A percentile compares a stretch with the other conserved stretches of the same genome.
Conservation (phyloP, 83 land plant species). For the Larix sibirica region DNA sequence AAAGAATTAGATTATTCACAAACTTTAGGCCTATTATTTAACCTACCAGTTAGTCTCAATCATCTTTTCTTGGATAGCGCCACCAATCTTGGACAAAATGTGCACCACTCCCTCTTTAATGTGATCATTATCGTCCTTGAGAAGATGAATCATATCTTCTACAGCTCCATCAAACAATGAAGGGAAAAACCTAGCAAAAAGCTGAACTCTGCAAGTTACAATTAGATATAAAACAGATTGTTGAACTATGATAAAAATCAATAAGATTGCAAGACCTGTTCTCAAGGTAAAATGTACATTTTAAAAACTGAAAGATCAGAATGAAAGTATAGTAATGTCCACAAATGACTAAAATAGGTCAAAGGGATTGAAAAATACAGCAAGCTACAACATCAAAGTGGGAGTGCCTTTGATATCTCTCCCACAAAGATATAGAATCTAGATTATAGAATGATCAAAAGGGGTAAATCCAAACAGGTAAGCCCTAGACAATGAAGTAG, state of each 20-base stretch:
- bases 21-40: too few relatives aligned
- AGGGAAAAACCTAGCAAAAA: conserved; percentile 22
- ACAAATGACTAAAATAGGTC: too few relatives aligned
- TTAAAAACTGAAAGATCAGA: not conserved
- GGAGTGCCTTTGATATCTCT: too few relatives aligned
- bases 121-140: conserved; percentile 17
- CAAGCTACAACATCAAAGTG: too few relatives aligned
- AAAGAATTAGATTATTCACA: not conserved
- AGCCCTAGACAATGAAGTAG: too few relatives aligned
- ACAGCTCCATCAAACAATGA: conserved; percentile 18
- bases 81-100: conserved; percentile 19
- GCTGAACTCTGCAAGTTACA: not conserved
- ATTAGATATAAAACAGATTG: not conserved
- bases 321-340: too few relatives aligned
- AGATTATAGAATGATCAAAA: too few relatives aligned
- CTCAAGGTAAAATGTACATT: not conserved
- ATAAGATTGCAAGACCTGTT: not conserved
- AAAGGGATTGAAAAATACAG: too few relatives aligned
- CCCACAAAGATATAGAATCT: too few relatives aligned
- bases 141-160: conserved; percentile 12
- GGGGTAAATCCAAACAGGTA: too few relatives aligned
- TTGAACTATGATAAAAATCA: not conserved
- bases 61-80: conserved; percentile 7
- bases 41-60: conserved; percentile 19
- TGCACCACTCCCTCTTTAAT: conserved; percentile 20